Evolutionary conservation across 495 filamentous ascomycete genomes (phyloP).

Genomic region (Annulohypoxylon nitens): DNA sequence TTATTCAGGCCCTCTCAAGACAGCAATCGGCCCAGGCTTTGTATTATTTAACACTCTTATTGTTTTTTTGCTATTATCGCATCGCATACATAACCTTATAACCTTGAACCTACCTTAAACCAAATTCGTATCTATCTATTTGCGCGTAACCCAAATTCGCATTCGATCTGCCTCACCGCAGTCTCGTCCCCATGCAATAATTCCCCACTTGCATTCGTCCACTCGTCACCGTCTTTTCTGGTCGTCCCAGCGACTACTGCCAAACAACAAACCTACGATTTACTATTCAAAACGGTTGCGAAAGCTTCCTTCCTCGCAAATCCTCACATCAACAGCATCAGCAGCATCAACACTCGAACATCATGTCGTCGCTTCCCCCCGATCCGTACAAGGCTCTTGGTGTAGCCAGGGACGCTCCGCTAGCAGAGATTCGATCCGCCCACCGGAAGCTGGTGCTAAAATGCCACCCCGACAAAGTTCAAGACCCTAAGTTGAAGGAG

Average conservation of each 20-base stretch:
- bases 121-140: constrained; percentile 29
- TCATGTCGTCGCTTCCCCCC: constrained; percentile 75
- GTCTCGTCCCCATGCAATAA: constrained; percentile 58
- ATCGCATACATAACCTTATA: constrained; percentile 18
- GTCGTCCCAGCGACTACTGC: constrained; percentile 46
- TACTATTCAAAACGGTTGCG: constrained; percentile 20
- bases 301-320: constrained; percentile 32
- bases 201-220: constrained; percentile 41
- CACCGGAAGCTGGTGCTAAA: constrained; percentile 94
- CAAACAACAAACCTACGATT: constrained; percentile 41
- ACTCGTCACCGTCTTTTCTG: constrained; percentile 49
- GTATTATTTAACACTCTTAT: constrained; percentile 42
- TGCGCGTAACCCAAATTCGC: constrained; percentile 32
- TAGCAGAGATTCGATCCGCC: constrained; percentile 79
- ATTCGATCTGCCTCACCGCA: constrained; percentile 48
- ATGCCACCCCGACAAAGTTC: constrained; percentile 95
- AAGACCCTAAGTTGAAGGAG: constrained; percentile 73
- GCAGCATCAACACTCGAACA: constrained; percentile 47
- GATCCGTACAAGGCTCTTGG: constrained; percentile 89
- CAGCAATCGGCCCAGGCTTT: constrained; percentile 35
- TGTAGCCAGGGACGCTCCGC: constrained; percentile 78
- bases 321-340: constrained; percentile 36
- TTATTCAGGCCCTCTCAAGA: constrained; percentile 22
- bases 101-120: background rate
- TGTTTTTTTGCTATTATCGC: constrained; percentile 25